Percentiles rank a stretch among this genome's conserved stretches.
phyloP scores from a whole-genome alignment of 2,329 filamentous ascomycete species.

The Hymenotorrendiella dingleyae region DNA sequence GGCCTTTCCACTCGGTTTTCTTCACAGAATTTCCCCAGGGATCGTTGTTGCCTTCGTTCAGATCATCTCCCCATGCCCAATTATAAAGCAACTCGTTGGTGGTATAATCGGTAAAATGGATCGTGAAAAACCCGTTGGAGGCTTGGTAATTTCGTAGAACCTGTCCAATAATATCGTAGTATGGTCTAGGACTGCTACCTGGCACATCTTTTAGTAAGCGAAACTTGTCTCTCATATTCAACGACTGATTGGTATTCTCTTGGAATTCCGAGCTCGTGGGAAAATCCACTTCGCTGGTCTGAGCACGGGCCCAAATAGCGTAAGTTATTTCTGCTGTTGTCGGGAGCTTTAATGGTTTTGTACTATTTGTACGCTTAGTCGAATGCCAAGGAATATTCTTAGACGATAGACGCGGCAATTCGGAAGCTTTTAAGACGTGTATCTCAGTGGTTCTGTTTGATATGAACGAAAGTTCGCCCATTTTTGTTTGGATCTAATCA shows the following conservation, averaged over 20 bases:
- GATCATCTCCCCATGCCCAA: conserved; percentile 30
- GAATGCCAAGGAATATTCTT: conserved; percentile 14
- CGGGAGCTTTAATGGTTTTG: conserved; percentile 10
- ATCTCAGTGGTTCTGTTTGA: conserved; percentile 39
- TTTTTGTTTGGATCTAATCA: conserved; percentile 42
- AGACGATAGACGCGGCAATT: conserved; percentile 32
- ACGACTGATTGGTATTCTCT: conserved; percentile 33
- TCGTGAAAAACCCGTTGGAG: conserved; percentile 42
- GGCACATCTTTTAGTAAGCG: conserved; percentile 59
- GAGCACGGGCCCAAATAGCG: conserved; percentile 43
- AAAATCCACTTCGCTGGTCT: conserved; percentile 38
- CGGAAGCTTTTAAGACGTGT: conserved; percentile 37
- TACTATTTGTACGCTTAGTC: conserved; percentile 5
- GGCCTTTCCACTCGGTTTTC: conserved; percentile 58
- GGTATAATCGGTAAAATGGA: conserved; percentile 84
- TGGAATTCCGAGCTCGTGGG: conserved; percentile 41
- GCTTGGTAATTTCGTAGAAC: conserved; percentile 54
- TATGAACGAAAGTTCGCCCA: conserved; percentile 37
- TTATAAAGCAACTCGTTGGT: conserved; percentile 56
- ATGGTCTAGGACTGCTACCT: conserved; percentile 33
- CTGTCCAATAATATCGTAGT: conserved; percentile 66
- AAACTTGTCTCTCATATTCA: conserved; percentile 50
- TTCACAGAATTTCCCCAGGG: conserved; percentile 45
- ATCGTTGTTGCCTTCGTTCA: conserved; percentile 43
- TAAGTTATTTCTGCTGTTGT: conserved; percentile 30